phyloP scores from a whole-genome alignment of 768 basidiomycete species.

The Coprinellus micaceus region DNA sequence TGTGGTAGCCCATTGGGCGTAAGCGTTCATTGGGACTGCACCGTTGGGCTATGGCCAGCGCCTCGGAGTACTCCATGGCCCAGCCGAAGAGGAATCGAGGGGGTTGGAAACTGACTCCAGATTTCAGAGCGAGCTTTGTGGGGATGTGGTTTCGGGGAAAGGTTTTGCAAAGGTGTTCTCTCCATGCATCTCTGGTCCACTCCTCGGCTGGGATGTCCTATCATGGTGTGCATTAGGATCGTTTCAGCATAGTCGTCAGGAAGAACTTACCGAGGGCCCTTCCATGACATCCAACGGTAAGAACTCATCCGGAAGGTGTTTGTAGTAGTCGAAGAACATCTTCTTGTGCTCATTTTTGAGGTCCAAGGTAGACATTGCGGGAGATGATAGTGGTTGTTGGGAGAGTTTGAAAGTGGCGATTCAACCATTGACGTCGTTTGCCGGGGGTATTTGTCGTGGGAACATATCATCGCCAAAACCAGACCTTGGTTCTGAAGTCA shows the following conservation, averaged over 20 bases:
- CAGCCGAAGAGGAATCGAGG: slow-evolving; percentile 1
- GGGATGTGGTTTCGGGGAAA: neutral
- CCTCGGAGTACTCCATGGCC: neutral
- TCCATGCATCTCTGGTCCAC: neutral
- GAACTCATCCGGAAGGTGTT: neutral
- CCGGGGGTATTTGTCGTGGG: too few relatives aligned
- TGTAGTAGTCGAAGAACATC: neutral
- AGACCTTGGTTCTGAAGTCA: too few relatives aligned
- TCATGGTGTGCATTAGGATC: neutral
- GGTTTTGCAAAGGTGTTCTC: neutral
- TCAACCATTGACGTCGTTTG: too few relatives aligned
- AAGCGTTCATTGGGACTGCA: neutral
- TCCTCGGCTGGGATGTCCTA: neutral
- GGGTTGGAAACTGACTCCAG: neutral
- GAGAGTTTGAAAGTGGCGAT: too few relatives aligned
- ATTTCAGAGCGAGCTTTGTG: neutral
- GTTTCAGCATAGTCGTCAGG: neutral
- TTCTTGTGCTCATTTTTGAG: too few relatives aligned
- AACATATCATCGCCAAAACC: too few relatives aligned
- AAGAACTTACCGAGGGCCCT: neutral
- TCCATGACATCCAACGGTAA: neutral
- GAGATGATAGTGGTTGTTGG: too few relatives aligned
- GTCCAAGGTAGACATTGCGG: too few relatives aligned
- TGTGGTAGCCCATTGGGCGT: neutral
- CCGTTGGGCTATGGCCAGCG: neutral